A percentile compares a stretch with the other conserved stretches of the same genome.
Conservation (phyloP, 495 filamentous ascomycete species). For the Viridothelium virens region DNA sequence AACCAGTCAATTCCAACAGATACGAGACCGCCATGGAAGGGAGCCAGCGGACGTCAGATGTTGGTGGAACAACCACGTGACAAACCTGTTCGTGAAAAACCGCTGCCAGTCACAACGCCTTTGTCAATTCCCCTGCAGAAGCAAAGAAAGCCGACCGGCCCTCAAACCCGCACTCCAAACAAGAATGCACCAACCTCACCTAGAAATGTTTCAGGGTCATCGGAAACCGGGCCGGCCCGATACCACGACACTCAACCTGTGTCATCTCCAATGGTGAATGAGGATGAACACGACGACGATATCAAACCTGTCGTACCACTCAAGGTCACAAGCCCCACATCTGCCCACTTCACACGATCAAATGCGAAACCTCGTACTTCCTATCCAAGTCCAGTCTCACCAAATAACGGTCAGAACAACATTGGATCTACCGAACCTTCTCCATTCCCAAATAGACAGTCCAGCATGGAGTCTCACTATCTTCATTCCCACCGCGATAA, state of each 20-base stretch:
- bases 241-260: constrained; percentile 21
- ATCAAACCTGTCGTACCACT: constrained; percentile 36
- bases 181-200: constrained; percentile 18
- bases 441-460: not conserved
- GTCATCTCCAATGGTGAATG: constrained; percentile 18
- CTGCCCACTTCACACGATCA: constrained; percentile 26
- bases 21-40: constrained; percentile 36
- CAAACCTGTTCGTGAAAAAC: constrained; percentile 6
- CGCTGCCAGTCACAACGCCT: not conserved
- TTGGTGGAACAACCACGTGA: constrained; percentile 35
- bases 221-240: constrained; percentile 8
- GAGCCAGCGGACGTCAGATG: constrained; percentile 42
- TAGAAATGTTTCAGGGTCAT: constrained; percentile 16
- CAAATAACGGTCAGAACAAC: constrained; percentile 3
- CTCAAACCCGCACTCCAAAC: not conserved
- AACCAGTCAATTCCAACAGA: constrained; percentile 33
- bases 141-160: constrained; percentile 8
- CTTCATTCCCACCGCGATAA: constrained; percentile 18
- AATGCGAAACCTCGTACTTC: constrained; percentile 10
- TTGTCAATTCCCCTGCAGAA: constrained; percentile 9
- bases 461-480: constrained; percentile 14
- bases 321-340: constrained; percentile 34
- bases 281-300: constrained; percentile 26
- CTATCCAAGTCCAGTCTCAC: constrained; percentile 19
- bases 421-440: not conserved